These are phyloP conservation scores for Trichomonas tenax DNA, from an alignment of 208 protist genomes.

Conservation along the genomic window DNA sequence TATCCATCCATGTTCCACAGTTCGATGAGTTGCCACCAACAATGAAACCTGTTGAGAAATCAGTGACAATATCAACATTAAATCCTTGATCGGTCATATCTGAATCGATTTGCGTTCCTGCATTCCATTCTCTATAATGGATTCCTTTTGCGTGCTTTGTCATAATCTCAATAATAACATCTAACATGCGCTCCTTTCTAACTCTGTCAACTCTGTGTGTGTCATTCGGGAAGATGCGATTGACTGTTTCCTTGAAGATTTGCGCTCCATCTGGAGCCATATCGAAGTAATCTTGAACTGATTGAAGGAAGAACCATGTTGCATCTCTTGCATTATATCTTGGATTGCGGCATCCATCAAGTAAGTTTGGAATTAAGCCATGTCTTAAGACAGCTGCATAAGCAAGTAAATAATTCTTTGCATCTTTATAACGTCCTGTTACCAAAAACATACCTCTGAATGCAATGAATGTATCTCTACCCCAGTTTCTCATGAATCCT, in stretches of 20 bases:
- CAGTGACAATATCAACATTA: background rate
- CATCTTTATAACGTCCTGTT: background rate
- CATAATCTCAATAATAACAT: background rate
- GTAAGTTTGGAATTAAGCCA: background rate
- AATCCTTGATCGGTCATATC: background rate
- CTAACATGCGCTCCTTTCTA: background rate
- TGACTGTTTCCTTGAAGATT: background rate
- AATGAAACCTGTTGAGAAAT: background rate
- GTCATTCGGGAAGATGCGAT: background rate
- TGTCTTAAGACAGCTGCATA: background rate
- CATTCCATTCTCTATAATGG: background rate
- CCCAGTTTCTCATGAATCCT: background rate
- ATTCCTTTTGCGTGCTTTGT: background rate
- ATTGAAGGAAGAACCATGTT: background rate
- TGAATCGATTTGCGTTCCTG: background rate
- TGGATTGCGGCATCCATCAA: background rate
- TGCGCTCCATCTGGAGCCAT: background rate
- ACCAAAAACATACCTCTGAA: background rate
- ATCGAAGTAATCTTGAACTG: background rate
- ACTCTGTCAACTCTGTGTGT: background rate
- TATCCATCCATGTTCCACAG: conserved; percentile 4
- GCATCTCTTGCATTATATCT: conserved; percentile 10
- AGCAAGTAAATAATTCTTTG: background rate
- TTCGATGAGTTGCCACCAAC: background rate
- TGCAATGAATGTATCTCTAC: background rate